Percentiles rank a stretch among this genome's conserved stretches.
phyloP scores from a whole-genome alignment of 1,284 basidiomycete species.

The Rhodofomes roseus region DNA sequence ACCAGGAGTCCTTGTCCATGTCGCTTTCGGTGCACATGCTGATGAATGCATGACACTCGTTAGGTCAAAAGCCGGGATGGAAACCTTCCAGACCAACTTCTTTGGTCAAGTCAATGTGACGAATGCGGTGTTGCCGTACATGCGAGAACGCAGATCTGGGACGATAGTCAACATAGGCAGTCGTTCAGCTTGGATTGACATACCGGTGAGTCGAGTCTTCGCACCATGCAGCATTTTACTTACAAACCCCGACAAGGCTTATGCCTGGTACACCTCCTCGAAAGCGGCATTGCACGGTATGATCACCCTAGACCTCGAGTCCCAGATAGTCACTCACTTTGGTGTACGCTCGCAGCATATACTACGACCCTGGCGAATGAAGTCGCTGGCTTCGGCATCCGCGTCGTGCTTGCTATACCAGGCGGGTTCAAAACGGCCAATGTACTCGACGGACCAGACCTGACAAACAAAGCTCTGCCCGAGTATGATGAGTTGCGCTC shows the following conservation, averaged over 20 bases:
- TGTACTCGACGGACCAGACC: slow-evolving; percentile 24
- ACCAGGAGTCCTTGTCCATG: no score
- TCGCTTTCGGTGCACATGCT: no score
- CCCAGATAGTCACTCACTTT: not conserved
- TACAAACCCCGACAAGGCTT: slow-evolving; percentile 2
- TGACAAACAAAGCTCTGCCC: slow-evolving; percentile 23
- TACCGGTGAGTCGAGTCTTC: slow-evolving; percentile 33
- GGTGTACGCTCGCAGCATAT: slow-evolving; percentile 18
- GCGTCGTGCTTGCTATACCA: slow-evolving; percentile 31
- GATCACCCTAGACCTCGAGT: not conserved
- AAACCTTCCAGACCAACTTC: slow-evolving; percentile 35
- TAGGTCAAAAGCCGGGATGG: slow-evolving; percentile 29
- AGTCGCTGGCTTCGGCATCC: slow-evolving; percentile 29
- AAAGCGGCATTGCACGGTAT: slow-evolving; percentile 54
- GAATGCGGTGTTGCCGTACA: slow-evolving; percentile 33
- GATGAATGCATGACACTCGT: not conserved
- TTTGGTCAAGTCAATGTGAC: slow-evolving; percentile 35
- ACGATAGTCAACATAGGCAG: slow-evolving; percentile 34
- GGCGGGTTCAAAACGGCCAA: slow-evolving; percentile 33
- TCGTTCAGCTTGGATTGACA: slow-evolving; percentile 47
- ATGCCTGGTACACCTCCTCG: slow-evolving; percentile 50
- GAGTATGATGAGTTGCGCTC: slow-evolving; percentile 28
- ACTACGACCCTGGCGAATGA: slow-evolving; percentile 31
- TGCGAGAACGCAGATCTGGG: slow-evolving; percentile 31
- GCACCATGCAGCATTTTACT: not conserved